A percentile compares a stretch with the other conserved stretches of the same genome.
These are phyloP conservation scores for Calonectria hawksworthii DNA, from an alignment of 2,329 filamentous ascomycete genomes.

Conservation along the genomic window DNA sequence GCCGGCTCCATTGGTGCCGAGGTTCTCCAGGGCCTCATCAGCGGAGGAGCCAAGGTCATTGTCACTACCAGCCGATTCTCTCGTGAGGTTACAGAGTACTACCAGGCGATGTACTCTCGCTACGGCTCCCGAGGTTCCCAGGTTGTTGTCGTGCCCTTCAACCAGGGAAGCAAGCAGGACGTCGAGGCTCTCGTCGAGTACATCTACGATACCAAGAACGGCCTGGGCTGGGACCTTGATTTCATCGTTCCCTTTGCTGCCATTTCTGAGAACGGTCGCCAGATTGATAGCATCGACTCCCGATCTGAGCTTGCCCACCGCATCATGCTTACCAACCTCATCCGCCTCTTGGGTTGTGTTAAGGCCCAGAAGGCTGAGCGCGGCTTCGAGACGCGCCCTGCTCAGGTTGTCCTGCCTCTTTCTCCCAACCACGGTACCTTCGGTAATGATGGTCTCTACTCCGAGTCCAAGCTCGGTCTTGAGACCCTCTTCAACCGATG, in stretches of 20 bases:
- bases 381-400: constrained; percentile 94
- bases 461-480: constrained; percentile 95
- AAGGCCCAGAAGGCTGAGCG: constrained; percentile 91
- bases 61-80: constrained; percentile 98
- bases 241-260: constrained; percentile 96
- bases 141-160: constrained; percentile 98
- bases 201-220: constrained; percentile 96
- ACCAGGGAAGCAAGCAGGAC: constrained; percentile 98
- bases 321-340: constrained; percentile 98
- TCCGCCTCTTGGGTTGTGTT: constrained; percentile 90
- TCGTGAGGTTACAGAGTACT: constrained; percentile 97
- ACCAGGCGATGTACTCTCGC: constrained; percentile 97
- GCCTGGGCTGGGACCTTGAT: constrained; percentile 98
- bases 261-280: constrained; percentile 96
- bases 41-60: constrained; percentile 95
- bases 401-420: constrained; percentile 94
- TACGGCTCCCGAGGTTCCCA: constrained; percentile 95
- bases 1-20: constrained; percentile 98
- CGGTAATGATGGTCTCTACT: constrained; percentile 97
- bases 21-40: constrained; percentile 94
- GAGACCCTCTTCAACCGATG: constrained; percentile 99
- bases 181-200: constrained; percentile 94
- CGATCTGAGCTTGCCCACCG: constrained; percentile 98
- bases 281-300: constrained; percentile 96
- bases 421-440: constrained; percentile 99